Base-by-base conservation (phyloP, 192 early-diverging fungal species). In the Coemansia sp. region DNA sequence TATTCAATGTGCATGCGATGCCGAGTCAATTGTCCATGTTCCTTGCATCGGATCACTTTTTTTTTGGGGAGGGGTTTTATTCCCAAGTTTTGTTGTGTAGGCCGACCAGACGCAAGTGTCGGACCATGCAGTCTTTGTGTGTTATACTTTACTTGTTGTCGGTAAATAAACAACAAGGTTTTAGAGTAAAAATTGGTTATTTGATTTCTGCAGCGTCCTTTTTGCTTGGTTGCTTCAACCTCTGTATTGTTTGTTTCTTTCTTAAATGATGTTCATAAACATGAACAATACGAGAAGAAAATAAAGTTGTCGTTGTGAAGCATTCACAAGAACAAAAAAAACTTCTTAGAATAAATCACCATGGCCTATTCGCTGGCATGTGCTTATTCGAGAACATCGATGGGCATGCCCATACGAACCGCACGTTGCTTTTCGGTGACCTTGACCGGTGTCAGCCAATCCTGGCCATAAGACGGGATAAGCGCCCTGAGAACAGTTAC, bases 381-480 rank as follows among this genome's bases (percentile, higher is more conserved):
- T 28, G 9, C 39, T 48, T 48, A 48, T 15, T 48, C 45, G 14
- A 3, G 3, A 48, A 15, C 12, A 5, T 20, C 39, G n/a, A 66
- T 61, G 9, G 65, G 17, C 33, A 37, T 51, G 14, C 68, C 65
- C 17, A 32, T 39, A 18, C 77, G 72, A 33, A 51, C 18, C 3
- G 68, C 78, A 34, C 60, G 73, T 66, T 79, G 78, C 9, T 37
- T 39, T 28, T 45, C 55, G 8, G 52, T 48, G 22, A 68, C 45
- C 18, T 53, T 43, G 18, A 61, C 56, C 32, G 20, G 36, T 4
- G 45, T 37, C 17, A 37, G 43, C 78, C 78, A 79, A 1, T 64
- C 70, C 18, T 55, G 51, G 4, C 76, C 75, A 63, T 84, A 84
- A 17, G 76, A 65, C 18, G 81, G 76, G 18, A 84, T 75, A 14